Percentiles rank a stretch among this genome's conserved stretches.
phyloP scores from a whole-genome alignment of 345 rosid species.

The Hevea brasiliensis region DNA sequence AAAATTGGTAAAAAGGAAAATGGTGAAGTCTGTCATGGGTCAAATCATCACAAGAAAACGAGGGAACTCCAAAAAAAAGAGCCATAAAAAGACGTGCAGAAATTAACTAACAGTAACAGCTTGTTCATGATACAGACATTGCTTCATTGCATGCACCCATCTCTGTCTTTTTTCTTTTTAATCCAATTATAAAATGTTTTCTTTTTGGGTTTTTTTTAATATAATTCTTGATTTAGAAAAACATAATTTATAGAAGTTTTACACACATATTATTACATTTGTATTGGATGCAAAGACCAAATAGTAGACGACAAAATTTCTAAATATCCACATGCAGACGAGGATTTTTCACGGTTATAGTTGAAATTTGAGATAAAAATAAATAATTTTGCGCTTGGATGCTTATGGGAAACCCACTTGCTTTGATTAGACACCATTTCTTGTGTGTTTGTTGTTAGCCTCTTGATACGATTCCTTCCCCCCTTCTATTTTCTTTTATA shows the following conservation, averaged over 20 bases:
- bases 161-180: too few relatives aligned
- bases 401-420: neutral
- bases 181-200: too few relatives aligned
- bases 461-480: neutral
- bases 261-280: too few relatives aligned
- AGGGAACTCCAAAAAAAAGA: neutral
- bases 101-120: neutral
- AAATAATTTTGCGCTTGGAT: neutral
- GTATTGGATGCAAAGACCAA: neutral
- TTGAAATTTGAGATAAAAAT: too few relatives aligned
- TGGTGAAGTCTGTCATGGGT: neutral
- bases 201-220: too few relatives aligned
- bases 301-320: neutral
- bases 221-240: too few relatives aligned
- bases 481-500: too few relatives aligned
- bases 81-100: neutral
- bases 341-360: neutral
- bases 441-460: neutral
- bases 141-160: too few relatives aligned
- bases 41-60: conserved; percentile 1
- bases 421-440: neutral
- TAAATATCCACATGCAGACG: too few relatives aligned
- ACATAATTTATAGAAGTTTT: too few relatives aligned
- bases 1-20: neutral
- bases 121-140: neutral